These are phyloP conservation scores for Oxyria digyna DNA, from an alignment of 148 eudicot species.

Conservation along the genomic window DNA sequence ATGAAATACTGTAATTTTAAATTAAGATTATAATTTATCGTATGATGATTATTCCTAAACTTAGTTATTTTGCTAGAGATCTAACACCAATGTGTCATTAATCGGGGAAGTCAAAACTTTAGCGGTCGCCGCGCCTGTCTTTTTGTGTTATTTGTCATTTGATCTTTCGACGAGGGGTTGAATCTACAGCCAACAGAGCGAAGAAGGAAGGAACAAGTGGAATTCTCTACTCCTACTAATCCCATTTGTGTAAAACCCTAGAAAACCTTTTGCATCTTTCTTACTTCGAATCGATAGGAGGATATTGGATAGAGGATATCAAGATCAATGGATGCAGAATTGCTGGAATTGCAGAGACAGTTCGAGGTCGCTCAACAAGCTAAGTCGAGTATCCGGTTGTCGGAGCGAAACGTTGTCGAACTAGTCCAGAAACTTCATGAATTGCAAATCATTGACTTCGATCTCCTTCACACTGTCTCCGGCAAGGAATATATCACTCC, in stretches of 20 bases:
- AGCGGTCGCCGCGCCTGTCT: not conserved
- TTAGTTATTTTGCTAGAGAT: too few relatives aligned
- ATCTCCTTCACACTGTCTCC: constrained; percentile 88
- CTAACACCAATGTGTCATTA: too few relatives aligned
- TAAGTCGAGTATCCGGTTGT: constrained; percentile 88
- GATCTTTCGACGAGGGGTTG: not conserved
- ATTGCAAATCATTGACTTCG: constrained; percentile 82
- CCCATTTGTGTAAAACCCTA: constrained; percentile 5
- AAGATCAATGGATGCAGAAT: constrained; percentile 68
- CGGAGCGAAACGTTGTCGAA: constrained; percentile 95
- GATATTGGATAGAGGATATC: not conserved
- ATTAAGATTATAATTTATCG: too few relatives aligned
- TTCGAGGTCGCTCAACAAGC: constrained; percentile 87
- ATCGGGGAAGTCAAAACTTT: too few relatives aligned
- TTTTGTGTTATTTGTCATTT: not conserved
- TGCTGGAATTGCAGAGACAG: constrained; percentile 76
- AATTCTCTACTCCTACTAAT: not conserved
- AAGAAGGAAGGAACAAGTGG: not conserved
- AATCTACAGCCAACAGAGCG: not conserved
- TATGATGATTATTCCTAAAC: too few relatives aligned
- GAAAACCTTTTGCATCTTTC: not conserved
- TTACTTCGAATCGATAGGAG: not conserved
- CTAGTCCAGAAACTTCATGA: constrained; percentile 86
- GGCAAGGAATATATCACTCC: constrained; percentile 99
- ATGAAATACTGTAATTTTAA: not conserved